Conservation (phyloP, 2,329 filamentous ascomycete genomes). For the Epichloe sylvatica region DNA sequence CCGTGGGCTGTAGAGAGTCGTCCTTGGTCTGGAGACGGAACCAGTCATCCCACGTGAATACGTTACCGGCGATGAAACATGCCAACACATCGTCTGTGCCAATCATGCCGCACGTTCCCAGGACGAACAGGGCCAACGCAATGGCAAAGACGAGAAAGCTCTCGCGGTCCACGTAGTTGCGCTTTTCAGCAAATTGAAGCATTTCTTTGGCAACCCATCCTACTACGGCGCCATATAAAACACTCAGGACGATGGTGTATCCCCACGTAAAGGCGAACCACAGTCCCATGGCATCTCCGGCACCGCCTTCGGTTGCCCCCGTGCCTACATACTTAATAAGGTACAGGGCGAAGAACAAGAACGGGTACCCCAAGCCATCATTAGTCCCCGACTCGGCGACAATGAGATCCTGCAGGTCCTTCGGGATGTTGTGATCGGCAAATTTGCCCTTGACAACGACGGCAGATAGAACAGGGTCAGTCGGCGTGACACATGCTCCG, state of each 20-base stretch:
- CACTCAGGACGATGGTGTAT: slow-evolving; percentile 67
- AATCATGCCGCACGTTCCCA: slow-evolving; percentile 74
- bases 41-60: slow-evolving; percentile 89
- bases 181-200: slow-evolving; percentile 71
- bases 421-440: slow-evolving; percentile 78
- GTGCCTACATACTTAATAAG: slow-evolving; percentile 61
- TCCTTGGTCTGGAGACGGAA: slow-evolving; percentile 80
- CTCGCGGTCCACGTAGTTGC: slow-evolving; percentile 70
- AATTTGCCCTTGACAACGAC: slow-evolving; percentile 90
- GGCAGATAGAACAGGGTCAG: slow-evolving; percentile 76
- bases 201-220: slow-evolving; percentile 73
- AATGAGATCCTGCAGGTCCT: slow-evolving; percentile 66
- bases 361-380: slow-evolving; percentile 79
- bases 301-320: slow-evolving; percentile 44
- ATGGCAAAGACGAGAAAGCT: slow-evolving; percentile 82
- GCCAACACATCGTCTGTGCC: slow-evolving; percentile 83
- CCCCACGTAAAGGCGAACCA: slow-evolving; percentile 82
- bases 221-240: slow-evolving; percentile 61
- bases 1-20: slow-evolving; percentile 83
- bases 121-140: slow-evolving; percentile 70
- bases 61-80: slow-evolving; percentile 84
- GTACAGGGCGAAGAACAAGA: slow-evolving; percentile 73
- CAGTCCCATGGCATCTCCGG: slow-evolving; percentile 52
- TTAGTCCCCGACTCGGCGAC: slow-evolving; percentile 77
- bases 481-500: slow-evolving; percentile 80